These are phyloP conservation scores for Heritiera fomes DNA, from an alignment of 345 rosid species.

Conservation along the genomic window DNA sequence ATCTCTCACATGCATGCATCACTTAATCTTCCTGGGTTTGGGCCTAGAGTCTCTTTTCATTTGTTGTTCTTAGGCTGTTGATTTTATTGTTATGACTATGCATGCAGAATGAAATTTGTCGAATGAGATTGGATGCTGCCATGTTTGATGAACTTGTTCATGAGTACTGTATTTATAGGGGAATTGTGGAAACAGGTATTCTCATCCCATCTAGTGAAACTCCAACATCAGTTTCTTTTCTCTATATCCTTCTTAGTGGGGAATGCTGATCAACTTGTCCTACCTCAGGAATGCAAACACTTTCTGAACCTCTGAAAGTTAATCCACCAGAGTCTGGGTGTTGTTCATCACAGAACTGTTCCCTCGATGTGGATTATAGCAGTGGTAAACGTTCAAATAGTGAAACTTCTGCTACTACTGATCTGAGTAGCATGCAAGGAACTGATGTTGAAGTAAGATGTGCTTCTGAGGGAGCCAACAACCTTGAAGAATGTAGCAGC, in stretches of 20 bases:
- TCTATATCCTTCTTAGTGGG: conserved; percentile 14
- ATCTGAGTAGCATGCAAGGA: conserved; percentile 45
- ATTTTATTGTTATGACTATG: background rate
- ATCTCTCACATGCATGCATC: background rate
- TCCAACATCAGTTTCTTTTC: conserved; percentile 2
- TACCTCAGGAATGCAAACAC: conserved; percentile 43
- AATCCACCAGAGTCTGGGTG: conserved; percentile 43
- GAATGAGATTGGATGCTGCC: conserved; percentile 74
- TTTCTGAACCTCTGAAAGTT: conserved; percentile 39
- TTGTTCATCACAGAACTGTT: conserved; percentile 48
- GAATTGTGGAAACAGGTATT: conserved; percentile 62
- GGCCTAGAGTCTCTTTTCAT: background rate
- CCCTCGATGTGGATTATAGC: conserved; percentile 53
- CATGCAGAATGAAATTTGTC: conserved; percentile 92
- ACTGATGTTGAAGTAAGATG: conserved; percentile 56
- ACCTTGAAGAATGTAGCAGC: conserved; percentile 76
- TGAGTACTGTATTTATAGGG: conserved; percentile 93
- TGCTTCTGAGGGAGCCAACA: conserved; percentile 52
- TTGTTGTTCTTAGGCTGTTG: background rate
- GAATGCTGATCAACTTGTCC: conserved; percentile 20
- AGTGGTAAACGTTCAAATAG: conserved; percentile 56
- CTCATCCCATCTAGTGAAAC: conserved; percentile 42
- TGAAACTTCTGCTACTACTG: conserved; percentile 47
- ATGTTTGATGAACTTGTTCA: conserved; percentile 80
- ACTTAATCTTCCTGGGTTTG: background rate